phyloP scores from a whole-genome alignment of 805 yeast genomes.

The Starmerella tilneyi region DNA sequence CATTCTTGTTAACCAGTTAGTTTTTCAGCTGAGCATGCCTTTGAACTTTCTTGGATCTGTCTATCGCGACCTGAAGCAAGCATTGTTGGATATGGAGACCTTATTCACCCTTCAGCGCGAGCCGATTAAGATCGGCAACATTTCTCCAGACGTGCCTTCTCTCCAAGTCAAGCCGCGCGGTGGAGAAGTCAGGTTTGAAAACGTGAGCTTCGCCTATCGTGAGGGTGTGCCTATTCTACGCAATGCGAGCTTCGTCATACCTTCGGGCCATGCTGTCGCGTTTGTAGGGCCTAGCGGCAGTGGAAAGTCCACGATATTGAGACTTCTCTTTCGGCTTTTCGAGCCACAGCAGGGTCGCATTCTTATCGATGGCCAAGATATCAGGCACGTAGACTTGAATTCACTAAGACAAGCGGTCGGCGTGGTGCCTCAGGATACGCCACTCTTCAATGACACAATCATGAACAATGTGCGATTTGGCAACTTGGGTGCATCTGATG shows the following conservation, averaged over 20 bases:
- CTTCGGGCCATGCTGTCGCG: conserved; percentile 85
- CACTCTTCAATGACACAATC: conserved; percentile 83
- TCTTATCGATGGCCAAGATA: conserved; percentile 79
- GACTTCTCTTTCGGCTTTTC: conserved; percentile 79
- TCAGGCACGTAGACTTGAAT: conserved; percentile 61
- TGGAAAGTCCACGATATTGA: conserved; percentile 83
- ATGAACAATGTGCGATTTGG: conserved; percentile 85
- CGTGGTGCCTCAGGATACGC: conserved; percentile 96
- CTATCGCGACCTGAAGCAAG: conserved; percentile 86
- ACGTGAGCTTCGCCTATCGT: conserved; percentile 86
- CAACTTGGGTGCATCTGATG: conserved; percentile 57
- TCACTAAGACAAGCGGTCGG: conserved; percentile 68
- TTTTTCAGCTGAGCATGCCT: conserved; percentile 91
- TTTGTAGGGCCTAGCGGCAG: conserved; percentile 95
- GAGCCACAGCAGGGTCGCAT: conserved; percentile 73
- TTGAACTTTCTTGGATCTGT: conserved; percentile 91
- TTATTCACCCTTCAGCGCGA: conserved; percentile 75
- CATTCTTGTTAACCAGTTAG: conserved; percentile 88
- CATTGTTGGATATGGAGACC: conserved; percentile 91
- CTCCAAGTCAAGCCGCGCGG: conserved; percentile 42
- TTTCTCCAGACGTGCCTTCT: conserved; percentile 48
- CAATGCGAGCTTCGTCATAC: conserved; percentile 73
- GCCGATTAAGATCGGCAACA: conserved; percentile 53
- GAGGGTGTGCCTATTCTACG: conserved; percentile 75
- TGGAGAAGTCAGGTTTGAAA: conserved; percentile 78